Base-by-base conservation (phyloP, 2,329 filamentous ascomycete genomes). In the Fusarium protoensiforme region DNA sequence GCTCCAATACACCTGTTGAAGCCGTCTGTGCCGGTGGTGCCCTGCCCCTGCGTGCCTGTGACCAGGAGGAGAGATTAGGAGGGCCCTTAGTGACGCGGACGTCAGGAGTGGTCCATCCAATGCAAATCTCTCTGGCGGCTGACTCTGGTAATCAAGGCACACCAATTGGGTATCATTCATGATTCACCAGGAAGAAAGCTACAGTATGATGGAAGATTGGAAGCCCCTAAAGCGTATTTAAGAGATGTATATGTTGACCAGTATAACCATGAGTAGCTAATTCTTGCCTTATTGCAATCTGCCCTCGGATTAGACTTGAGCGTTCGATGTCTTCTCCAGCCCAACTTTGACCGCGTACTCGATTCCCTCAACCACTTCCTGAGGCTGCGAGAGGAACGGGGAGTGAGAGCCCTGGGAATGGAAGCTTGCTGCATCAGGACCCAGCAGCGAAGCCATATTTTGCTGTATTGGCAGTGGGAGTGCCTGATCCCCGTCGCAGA, bases 11-110 rank as follows among this genome's bases (percentile, higher is more conserved):
- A 20, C 86, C 87, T 14, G 46, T 7, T 2, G 86, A 87, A 13
- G 89, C 88, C 0, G 84, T 91, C 35, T 87, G 89, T 60, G 86
- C 87, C 3, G 88, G 87, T 46, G 89, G 90, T 39, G 79, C 85
- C 2, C 83, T 92, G 43, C 90, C 90, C 0, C 83, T 92, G 60
- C 88, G 90, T 67, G 89, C 89, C 7, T 92, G 91, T 71, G 89
- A 92, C 10, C 14, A 27, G 9, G 14, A 46, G 14, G 22, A 46
- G 43, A 27, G 27, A 8, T 18, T n/a, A n/a, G n/a, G 14, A 46
- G 22, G 22, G 14, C 2, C 16, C 39, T 43, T 43, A 16, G 39
- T 16, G 20, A 22, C 41, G 22, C 9, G 22, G 10, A 18, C 22
- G 41, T 18, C 7, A 38, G 41, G 41, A 5, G 39, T 24, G 14